phyloP scores from a whole-genome alignment of 2,329 filamentous ascomycete genomes.

The Fusarium sublunatum region DNA sequence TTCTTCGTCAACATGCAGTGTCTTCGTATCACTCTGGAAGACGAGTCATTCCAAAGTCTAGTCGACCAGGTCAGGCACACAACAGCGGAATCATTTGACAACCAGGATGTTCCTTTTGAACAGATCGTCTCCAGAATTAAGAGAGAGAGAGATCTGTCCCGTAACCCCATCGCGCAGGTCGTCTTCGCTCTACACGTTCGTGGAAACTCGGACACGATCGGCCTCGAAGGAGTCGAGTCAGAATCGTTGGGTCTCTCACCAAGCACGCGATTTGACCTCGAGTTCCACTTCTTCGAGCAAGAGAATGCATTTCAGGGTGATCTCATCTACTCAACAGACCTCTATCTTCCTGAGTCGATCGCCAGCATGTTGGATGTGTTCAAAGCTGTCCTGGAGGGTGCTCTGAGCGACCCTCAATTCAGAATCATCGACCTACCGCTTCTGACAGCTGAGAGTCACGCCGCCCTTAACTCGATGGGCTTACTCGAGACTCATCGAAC shows the following conservation, averaged over 20 bases:
- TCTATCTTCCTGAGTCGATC: constrained; percentile 34
- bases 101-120: constrained; percentile 44
- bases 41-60: constrained; percentile 30
- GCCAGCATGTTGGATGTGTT: constrained; percentile 33
- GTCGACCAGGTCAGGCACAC: constrained; percentile 32
- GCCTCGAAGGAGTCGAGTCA: constrained; percentile 17
- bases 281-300: constrained; percentile 41
- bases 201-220: constrained; percentile 6
- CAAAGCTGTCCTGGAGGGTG: constrained; percentile 20
- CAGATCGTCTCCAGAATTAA: constrained; percentile 28
- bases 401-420: constrained; percentile 18
- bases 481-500: constrained; percentile 25
- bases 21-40: constrained; percentile 28
- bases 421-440: constrained; percentile 12
- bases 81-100: constrained; percentile 20
- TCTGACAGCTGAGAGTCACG: not conserved
- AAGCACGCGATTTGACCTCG: constrained; percentile 36
- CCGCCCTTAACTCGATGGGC: constrained; percentile 25
- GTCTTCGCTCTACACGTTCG: constrained; percentile 35
- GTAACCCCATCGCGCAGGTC: constrained; percentile 32
- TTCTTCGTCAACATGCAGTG: constrained; percentile 44
- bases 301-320: constrained; percentile 7
- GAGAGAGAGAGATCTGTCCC: constrained; percentile 18
- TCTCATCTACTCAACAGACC: constrained; percentile 28
- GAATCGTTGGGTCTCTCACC: not conserved